phyloP scores from a whole-genome alignment of 2,329 filamentous ascomycete species.

The Lizonia empirigonia region DNA sequence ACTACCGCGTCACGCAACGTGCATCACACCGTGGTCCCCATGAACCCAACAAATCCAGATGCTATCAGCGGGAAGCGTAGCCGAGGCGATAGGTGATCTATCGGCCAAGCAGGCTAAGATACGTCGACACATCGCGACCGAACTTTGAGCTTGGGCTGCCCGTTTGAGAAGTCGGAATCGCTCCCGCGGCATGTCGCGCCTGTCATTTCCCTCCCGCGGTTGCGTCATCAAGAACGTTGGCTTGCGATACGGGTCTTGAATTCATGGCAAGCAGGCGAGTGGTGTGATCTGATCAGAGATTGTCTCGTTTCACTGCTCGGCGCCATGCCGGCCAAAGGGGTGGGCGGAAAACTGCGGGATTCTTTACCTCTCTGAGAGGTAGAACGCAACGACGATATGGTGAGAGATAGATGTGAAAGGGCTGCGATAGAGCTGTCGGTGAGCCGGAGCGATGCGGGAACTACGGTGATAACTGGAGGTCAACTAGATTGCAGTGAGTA shows the following conservation, averaged over 20 bases:
- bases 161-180: constrained; percentile 10
- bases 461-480: background rate
- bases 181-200: constrained; percentile 3
- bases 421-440: background rate
- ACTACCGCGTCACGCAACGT: background rate
- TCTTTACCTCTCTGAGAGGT: constrained; percentile 1
- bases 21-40: constrained; percentile 16
- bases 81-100: constrained; percentile 2
- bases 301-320: constrained; percentile 11
- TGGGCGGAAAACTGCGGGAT: constrained; percentile 8
- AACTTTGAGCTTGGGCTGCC: constrained; percentile 8
- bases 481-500: background rate
- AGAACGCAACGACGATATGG: background rate
- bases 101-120: constrained; percentile 13
- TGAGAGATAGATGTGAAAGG: background rate
- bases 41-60: constrained; percentile 7
- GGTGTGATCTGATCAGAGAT: background rate
- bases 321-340: constrained; percentile 15
- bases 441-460: background rate
- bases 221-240: constrained; percentile 8
- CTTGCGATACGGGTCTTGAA: background rate
- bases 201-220: background rate
- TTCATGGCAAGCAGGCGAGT: background rate
- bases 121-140: constrained; percentile 15
- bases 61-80: constrained; percentile 9